A percentile compares a stretch with the other conserved stretches of the same genome.
Evolutionary conservation across 2,329 filamentous ascomycete genomes (phyloP).

Genomic region (Sporothrix curviconia): DNA sequence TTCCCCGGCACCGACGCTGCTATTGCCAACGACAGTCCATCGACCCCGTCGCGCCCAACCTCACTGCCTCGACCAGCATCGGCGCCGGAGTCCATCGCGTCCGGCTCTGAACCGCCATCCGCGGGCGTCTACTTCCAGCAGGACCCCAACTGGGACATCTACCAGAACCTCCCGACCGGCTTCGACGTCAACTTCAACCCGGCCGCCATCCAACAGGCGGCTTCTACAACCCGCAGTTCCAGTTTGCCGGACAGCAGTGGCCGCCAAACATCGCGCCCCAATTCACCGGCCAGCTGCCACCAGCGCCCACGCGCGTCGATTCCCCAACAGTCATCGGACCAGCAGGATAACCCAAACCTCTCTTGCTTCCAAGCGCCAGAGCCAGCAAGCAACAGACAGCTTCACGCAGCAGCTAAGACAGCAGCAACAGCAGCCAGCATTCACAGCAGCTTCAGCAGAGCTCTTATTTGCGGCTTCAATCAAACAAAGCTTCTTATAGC

Average conservation of each 20-base stretch:
- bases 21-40: not conserved
- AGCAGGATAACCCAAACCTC: conserved; percentile 21
- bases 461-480: conserved; percentile 28
- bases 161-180: conserved; percentile 39
- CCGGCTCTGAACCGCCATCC: not conserved
- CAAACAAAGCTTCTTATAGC: not conserved
- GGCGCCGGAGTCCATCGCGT: not conserved
- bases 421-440: not conserved
- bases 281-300: conserved; percentile 28
- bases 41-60: not conserved
- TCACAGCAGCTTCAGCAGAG: not conserved
- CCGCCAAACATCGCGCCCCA: conserved; percentile 22
- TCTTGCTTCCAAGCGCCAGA: conserved; percentile 28
- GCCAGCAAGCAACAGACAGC: conserved; percentile 11
- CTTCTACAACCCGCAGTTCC: conserved; percentile 20
- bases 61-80: conserved; percentile 26
- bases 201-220: conserved; percentile 28
- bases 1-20: not conserved
- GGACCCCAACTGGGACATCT: conserved; percentile 41
- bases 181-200: conserved; percentile 28
- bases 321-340: conserved; percentile 10
- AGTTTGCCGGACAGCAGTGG: conserved; percentile 25
- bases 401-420: not conserved
- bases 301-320: conserved; percentile 29
- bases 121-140: conserved; percentile 12